These are phyloP conservation scores for Aphanomyces astaci DNA, from an alignment of 352 stramenopile genomes.

Conservation along the genomic window DNA sequence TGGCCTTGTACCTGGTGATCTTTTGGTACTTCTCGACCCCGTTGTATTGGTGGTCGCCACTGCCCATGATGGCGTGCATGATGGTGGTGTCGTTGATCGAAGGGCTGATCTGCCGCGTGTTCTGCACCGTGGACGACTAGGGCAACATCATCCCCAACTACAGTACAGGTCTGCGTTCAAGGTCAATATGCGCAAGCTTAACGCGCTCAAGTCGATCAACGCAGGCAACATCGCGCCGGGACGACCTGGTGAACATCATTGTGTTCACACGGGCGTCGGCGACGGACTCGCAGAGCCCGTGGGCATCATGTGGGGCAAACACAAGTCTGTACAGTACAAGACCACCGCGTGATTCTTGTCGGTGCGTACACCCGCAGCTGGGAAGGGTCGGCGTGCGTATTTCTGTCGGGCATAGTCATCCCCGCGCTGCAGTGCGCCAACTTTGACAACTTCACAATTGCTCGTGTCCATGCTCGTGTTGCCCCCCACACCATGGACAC, in stretches of 20 bases:
- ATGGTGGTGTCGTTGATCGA: conserved; percentile 65
- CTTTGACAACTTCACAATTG: conserved; percentile 78
- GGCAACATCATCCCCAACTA: conserved; percentile 83
- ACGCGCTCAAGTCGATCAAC: conserved; percentile 81
- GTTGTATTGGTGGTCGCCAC: too few species aligned
- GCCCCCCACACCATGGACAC: conserved; percentile 82
- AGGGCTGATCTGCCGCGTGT: conserved; percentile 65
- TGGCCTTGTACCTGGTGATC: too few species aligned
- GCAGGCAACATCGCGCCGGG: conserved; percentile 29
- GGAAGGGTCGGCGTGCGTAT: conserved; percentile 67
- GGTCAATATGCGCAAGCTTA: conserved; percentile 81
- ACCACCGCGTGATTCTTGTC: conserved; percentile 67
- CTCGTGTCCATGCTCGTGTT: conserved; percentile 75
- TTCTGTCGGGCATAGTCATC: conserved; percentile 68
- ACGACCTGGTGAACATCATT: conserved; percentile 37
- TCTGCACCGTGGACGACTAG: conserved; percentile 68
- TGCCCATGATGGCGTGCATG: conserved; percentile 64
- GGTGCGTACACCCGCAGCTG: conserved; percentile 72
- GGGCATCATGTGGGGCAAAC: conserved; percentile 67
- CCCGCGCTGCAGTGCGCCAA: conserved; percentile 62
- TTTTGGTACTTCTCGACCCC: too few species aligned
- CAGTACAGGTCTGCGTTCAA: conserved; percentile 77
- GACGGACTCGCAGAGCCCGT: conserved; percentile 69
- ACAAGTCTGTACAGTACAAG: conserved; percentile 86
- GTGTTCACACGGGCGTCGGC: conserved; percentile 64